A percentile compares a stretch with the other conserved stretches of the same genome.
phyloP scores from a whole-genome alignment of 1,139 yeast species.

The Geotrichum cucujoidarum region DNA sequence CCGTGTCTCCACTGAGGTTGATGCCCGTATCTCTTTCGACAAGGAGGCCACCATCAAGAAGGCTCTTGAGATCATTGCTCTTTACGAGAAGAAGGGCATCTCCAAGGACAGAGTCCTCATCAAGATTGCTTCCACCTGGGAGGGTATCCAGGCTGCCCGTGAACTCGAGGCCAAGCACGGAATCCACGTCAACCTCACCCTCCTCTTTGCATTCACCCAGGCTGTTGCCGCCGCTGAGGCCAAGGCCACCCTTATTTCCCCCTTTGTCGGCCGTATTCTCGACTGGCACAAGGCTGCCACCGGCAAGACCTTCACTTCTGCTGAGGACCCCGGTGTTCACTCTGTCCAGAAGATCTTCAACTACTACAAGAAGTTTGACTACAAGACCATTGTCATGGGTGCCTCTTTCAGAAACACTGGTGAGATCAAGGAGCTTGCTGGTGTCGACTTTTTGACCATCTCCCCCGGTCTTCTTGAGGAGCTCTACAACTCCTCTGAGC shows the following conservation, averaged over 20 bases:
- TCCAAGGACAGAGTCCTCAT: slow-evolving; percentile 84
- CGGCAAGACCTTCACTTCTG: slow-evolving; percentile 73
- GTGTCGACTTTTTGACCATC: slow-evolving; percentile 94
- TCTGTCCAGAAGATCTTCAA: slow-evolving; percentile 86
- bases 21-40: slow-evolving; percentile 94
- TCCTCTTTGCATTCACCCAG: slow-evolving; percentile 90
- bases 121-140: slow-evolving; percentile 97
- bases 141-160: slow-evolving; percentile 98
- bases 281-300: slow-evolving; percentile 97
- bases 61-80: slow-evolving; percentile 80
- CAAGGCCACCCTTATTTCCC: slow-evolving; percentile 89
- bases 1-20: slow-evolving; percentile 98
- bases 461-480: slow-evolving; percentile 91
- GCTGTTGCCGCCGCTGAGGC: slow-evolving; percentile 99
- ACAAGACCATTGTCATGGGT: slow-evolving; percentile 98
- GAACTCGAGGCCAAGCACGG: slow-evolving; percentile 88
- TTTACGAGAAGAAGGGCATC: slow-evolving; percentile 81
- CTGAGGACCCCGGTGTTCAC: slow-evolving; percentile 93
- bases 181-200: slow-evolving; percentile 92
- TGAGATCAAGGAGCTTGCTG: slow-evolving; percentile 95
- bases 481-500: slow-evolving; percentile 68
- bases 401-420: slow-evolving; percentile 98
- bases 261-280: slow-evolving; percentile 97
- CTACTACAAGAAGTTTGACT: slow-evolving; percentile 96
- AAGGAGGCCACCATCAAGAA: slow-evolving; percentile 88